Evolutionary conservation across 1,139 yeast genomes (phyloP), one percentile per base, ranked within the genome.

Genomic region (Debaryomycetaceae sp.): DNA sequence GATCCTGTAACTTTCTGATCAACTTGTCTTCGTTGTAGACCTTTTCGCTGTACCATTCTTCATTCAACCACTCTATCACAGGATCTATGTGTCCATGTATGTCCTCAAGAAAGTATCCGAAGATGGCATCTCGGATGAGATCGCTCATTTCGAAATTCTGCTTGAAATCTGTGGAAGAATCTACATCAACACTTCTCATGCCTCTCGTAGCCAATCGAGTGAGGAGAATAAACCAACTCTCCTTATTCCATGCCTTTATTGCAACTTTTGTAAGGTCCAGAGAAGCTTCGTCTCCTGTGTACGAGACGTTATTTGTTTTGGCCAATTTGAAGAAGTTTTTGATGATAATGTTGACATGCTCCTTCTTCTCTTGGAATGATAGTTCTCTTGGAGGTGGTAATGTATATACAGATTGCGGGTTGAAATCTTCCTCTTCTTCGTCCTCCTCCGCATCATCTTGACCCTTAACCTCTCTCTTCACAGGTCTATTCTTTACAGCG

Each of bases 41-140:
- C 50, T 67, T 68, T 52, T 86, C 95, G 39, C 83, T 77, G 62
- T 83, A 91, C 96, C 97, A 95, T 63, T 95, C 99, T 63, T 93
- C 99, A 56, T 87, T 91, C 44, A 95, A 70, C 99, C 99, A 95
- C 49, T 87, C 90, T 35, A 91, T 81, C n/a, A 88, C 81, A 36
- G 85, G 68, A 49, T 88, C 96, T 13, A 91, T 76, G 37, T 93
- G 71, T 9, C 72, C 75, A 47, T 87, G 85, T 52, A 91, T 85
- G 56, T 86, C 87, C 17, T 78, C 84, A 56, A 89, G 72, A 47
- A 89, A 85, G 60, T 85, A 87, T 36, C 81, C 82, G 51, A 86
- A 84, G 7, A 95, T 68, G 11, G 89, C 80, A 13, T 78, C 80
- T 51, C 97, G 73, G 13, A 91, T 79, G 55, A 81, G 61, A 46